These are phyloP conservation scores for Pichia sp. DNA, from an alignment of 1,139 yeast genomes.

Conservation along the genomic window DNA sequence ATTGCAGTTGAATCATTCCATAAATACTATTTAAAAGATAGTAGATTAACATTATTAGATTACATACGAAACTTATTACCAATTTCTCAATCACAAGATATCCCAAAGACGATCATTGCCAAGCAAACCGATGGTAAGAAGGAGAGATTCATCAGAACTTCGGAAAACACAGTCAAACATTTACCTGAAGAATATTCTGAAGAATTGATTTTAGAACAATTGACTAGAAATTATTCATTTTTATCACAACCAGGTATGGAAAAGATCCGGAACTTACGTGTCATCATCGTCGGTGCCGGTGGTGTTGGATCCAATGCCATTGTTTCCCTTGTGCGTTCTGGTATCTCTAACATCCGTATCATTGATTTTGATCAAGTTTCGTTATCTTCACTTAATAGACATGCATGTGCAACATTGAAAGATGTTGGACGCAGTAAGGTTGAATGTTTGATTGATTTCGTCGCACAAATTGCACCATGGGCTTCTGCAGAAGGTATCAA, in stretches of 20 bases:
- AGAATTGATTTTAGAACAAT: constrained; percentile 81
- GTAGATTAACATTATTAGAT: constrained; percentile 11
- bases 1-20: constrained; percentile 18
- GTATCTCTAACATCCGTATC: constrained; percentile 72
- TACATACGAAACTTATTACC: constrained; percentile 11
- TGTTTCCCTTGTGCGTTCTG: constrained; percentile 89
- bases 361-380: constrained; percentile 97
- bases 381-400: constrained; percentile 86
- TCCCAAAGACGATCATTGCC: constrained; percentile 1
- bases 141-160: constrained; percentile 11
- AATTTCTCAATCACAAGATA: not conserved
- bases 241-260: constrained; percentile 81
- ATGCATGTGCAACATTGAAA: constrained; percentile 82
- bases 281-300: constrained; percentile 96
- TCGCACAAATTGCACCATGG: constrained; percentile 86
- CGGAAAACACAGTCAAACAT: constrained; percentile 18
- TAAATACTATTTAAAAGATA: constrained; percentile 12
- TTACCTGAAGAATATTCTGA: constrained; percentile 46
- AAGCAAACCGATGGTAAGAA: not conserved
- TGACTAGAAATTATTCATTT: constrained; percentile 91
- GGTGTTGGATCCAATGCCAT: constrained; percentile 99
- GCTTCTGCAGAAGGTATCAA: constrained; percentile 73
- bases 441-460: constrained; percentile 64
- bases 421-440: constrained; percentile 96
- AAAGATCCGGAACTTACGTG: constrained; percentile 68